Conservation (phyloP, 2,329 filamentous ascomycete species). For the Aspergillus phoenicis region DNA sequence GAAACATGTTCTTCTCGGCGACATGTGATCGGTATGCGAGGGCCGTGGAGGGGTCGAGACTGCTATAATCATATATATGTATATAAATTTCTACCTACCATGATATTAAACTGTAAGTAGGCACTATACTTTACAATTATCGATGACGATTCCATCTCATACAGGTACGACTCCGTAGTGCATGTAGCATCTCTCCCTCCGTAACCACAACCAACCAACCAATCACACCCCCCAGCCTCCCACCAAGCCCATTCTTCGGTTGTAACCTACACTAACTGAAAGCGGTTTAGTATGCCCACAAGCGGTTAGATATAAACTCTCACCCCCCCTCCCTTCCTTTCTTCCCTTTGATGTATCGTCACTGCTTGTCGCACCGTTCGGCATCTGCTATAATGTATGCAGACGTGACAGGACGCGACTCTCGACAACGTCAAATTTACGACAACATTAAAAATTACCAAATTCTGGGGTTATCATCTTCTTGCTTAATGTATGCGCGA, state of each 20-base stretch:
- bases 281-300: background rate
- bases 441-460: too few species aligned
- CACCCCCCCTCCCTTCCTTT: background rate
- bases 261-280: background rate
- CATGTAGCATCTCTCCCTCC: too few species aligned
- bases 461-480: too few species aligned
- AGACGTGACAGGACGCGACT: background rate
- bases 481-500: background rate
- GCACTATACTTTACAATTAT: background rate
- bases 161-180: background rate
- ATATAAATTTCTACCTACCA: background rate
- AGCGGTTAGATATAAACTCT: background rate
- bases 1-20: slow-evolving; percentile 22
- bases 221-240: background rate
- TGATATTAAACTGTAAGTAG: too few species aligned
- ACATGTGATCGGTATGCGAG: slow-evolving; percentile 16
- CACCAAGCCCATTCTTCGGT: background rate
- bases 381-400: slow-evolving; percentile 8
- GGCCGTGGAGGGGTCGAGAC: slow-evolving; percentile 13
- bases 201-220: too few species aligned
- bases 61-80: background rate
- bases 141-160: background rate
- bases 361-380: background rate
- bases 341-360: background rate
- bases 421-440: too few species aligned